Evolutionary conservation across 2,329 filamentous ascomycete genomes (phyloP).

Genomic region (Neopestalotiopsis rosae): DNA sequence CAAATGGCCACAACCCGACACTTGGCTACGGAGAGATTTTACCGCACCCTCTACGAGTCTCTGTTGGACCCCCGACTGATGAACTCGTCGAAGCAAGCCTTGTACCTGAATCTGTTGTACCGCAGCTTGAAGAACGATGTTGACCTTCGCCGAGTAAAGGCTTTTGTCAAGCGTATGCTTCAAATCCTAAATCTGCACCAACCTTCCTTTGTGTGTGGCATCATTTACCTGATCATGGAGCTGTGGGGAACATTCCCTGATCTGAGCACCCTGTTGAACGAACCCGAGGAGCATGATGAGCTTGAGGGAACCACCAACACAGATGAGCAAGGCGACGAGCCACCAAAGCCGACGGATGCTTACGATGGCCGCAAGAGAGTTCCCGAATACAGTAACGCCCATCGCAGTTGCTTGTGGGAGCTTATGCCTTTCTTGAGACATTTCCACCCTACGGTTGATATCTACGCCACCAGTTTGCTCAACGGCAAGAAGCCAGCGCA

Average conservation of each 20-base stretch:
- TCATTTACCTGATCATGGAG: conserved; percentile 88
- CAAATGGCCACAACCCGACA: conserved; percentile 85
- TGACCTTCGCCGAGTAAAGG: conserved; percentile 91
- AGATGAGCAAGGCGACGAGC: conserved; percentile 29
- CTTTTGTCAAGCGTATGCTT: conserved; percentile 91
- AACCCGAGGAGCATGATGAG: conserved; percentile 79
- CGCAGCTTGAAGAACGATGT: conserved; percentile 87
- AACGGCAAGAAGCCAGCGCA: conserved; percentile 73
- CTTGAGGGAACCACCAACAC: conserved; percentile 56
- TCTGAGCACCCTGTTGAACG: conserved; percentile 77
- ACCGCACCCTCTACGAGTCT: conserved; percentile 93
- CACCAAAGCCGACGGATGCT: conserved; percentile 35
- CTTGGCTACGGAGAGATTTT: conserved; percentile 87
- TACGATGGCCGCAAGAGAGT: conserved; percentile 94
- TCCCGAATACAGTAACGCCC: conserved; percentile 91
- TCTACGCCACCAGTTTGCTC: conserved; percentile 79
- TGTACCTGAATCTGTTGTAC: conserved; percentile 93
- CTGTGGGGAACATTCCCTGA: conserved; percentile 81
- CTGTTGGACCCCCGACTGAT: conserved; percentile 87
- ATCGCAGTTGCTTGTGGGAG: conserved; percentile 93
- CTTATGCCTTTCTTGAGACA: conserved; percentile 80
- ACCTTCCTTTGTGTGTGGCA: conserved; percentile 88
- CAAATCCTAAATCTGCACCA: conserved; percentile 90
- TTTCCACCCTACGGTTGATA: conserved; percentile 90
- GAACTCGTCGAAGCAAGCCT: conserved; percentile 89